Evolutionary conservation across 257 asterid genomes (phyloP), one percentile per base, ranked within the genome.

Genomic region (Echium plantagineum): DNA sequence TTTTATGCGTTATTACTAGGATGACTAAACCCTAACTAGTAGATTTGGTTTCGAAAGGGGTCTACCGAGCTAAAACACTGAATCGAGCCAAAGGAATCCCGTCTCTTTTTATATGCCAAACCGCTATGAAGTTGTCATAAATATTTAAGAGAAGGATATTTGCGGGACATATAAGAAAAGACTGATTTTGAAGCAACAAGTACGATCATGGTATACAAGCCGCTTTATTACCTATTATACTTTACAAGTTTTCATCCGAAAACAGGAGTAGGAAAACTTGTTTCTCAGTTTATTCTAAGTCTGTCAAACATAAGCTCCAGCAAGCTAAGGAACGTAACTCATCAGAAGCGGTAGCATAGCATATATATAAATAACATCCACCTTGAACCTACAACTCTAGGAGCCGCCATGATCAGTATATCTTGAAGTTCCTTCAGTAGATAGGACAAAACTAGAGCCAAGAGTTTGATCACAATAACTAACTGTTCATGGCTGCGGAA

Each of bases 201-300:
- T 42, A 42, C 53, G 68, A 75, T 49, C 66, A 42, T 47, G 5
- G 2, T 69, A 69, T 32, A 49, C 58, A 63, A 70, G 63, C 75
- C 49, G 13, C 49, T 42, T 42, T 10, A 42, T 42, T 42, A 42
- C 49, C 49, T 42, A 42, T 42, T 13, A 42, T 42, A 42, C 16
- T 42, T 42, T 35, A 35, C 47, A 35, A 8, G 15, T 35, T 15
- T 35, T 42, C 17, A 3, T 0, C 4, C 0, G 17, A 12, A 42
- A 42, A 12, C 49, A 42, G 1, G 13, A 42, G 49, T 42, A 42
- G 49, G 10, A 42, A 42, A 42, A 42, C 49, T 42, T 42, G 49
- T 42, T 42, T 12, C 49, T 42, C 49, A 42, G 17, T 42, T 42
- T 12, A 42, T 42, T 42, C 49, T 42, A 42, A 42, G 49, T 10